phyloP scores from a whole-genome alignment of 192 early-diverging fungal genomes.

The Allomyces javanicus region DNA sequence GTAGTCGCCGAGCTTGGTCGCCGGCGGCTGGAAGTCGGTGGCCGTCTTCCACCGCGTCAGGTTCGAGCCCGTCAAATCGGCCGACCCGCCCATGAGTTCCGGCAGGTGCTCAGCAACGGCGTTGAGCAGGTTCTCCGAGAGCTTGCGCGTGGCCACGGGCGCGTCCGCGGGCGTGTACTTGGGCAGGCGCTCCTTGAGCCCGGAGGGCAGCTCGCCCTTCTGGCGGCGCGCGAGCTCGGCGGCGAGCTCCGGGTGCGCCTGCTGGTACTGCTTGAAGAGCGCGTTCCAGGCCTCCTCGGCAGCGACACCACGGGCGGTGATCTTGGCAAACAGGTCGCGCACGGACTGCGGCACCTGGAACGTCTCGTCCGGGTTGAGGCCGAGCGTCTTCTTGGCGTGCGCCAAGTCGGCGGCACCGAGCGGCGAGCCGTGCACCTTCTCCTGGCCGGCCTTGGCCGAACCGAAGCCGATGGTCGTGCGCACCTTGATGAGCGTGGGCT shows the following conservation, averaged over 20 bases:
- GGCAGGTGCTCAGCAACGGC: constrained; percentile 56
- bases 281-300: constrained; percentile 54
- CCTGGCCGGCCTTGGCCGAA: constrained; percentile 67
- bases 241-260: constrained; percentile 43
- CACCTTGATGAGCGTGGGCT: constrained; percentile 75
- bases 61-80: constrained; percentile 91
- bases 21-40: constrained; percentile 73
- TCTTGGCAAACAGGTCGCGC: constrained; percentile 23
- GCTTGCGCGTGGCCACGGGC: constrained; percentile 68
- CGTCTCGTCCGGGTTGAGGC: constrained; percentile 52
- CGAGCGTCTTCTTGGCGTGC: constrained; percentile 60
- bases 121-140: constrained; percentile 67
- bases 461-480: constrained; percentile 88
- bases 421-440: constrained; percentile 79
- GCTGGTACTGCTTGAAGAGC: constrained; percentile 46
- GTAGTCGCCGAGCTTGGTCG: constrained; percentile 55
- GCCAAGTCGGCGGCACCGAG: constrained; percentile 60
- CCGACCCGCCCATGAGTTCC: constrained; percentile 83
- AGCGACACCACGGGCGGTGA: constrained; percentile 36
- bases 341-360: constrained; percentile 58
- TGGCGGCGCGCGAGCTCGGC: constrained; percentile 54
- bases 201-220: constrained; percentile 45
- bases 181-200: constrained; percentile 52
- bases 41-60: constrained; percentile 87
- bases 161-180: constrained; percentile 62